A percentile compares a stretch with the other conserved stretches of the same genome.
These are phyloP conservation scores for Globisporangium emineosum DNA, from an alignment of 352 stramenopile species.

Conservation along the genomic window DNA sequence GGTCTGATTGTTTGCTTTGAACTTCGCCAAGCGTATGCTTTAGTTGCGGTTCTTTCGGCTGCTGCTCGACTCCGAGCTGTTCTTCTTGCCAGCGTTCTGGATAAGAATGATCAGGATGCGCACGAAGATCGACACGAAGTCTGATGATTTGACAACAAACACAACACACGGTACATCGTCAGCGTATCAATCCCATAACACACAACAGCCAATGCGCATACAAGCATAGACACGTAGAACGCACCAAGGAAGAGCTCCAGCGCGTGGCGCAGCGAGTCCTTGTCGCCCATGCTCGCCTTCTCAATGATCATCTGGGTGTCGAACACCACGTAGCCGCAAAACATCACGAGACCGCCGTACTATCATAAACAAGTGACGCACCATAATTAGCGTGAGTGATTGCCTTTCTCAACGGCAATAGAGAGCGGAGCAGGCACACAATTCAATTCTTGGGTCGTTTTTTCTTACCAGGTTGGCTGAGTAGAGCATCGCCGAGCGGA, in stretches of 20 bases:
- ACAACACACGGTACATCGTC: constrained; percentile 5
- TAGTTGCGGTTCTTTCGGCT: constrained; percentile 32
- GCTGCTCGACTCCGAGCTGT: constrained; percentile 23
- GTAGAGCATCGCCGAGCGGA: constrained; percentile 52
- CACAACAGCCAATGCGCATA: not conserved
- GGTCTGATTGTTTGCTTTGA: too few species aligned
- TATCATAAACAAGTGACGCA: constrained; percentile 15
- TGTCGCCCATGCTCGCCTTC: constrained; percentile 76
- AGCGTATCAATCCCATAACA: not conserved
- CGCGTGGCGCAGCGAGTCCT: constrained; percentile 81
- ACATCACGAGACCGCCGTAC: constrained; percentile 84
- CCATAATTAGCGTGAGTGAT: not conserved
- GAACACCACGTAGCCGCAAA: constrained; percentile 88
- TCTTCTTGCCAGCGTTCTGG: constrained; percentile 61
- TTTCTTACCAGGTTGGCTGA: constrained; percentile 50
- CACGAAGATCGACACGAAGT: constrained; percentile 88
- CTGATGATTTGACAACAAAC: constrained; percentile 24
- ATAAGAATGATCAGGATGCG: constrained; percentile 83
- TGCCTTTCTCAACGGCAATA: not conserved
- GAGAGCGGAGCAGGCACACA: not conserved
- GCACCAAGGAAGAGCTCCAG: constrained; percentile 85
- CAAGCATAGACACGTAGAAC: too few species aligned
- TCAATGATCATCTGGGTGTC: constrained; percentile 92
- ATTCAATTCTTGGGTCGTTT: not conserved
- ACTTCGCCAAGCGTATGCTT: constrained; percentile 6